Conservation (phyloP, 2,329 filamentous ascomycete species). For the Penicillium sp. region DNA sequence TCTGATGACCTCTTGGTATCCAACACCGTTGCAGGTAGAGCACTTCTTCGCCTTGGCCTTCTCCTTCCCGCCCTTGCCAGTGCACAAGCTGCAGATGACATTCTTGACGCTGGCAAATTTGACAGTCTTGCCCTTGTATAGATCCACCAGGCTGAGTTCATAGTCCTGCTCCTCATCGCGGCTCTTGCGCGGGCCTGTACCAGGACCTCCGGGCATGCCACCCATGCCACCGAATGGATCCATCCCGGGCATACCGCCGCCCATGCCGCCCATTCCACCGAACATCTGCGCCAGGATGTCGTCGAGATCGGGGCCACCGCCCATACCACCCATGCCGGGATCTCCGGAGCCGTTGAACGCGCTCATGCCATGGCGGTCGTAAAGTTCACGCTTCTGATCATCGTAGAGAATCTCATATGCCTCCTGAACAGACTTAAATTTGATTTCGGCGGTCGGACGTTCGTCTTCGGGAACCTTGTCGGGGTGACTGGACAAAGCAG, state of each 20-base stretch:
- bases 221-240: conserved; percentile 55
- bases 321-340: conserved; percentile 50
- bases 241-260: conserved; percentile 44
- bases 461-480: conserved; percentile 91
- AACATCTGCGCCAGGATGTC: conserved; percentile 96
- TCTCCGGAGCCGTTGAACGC: conserved; percentile 81
- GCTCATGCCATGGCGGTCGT: conserved; percentile 93
- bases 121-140: conserved; percentile 98
- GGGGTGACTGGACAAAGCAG: conserved; percentile 83
- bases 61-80: conserved; percentile 85
- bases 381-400: conserved; percentile 86
- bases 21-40: conserved; percentile 78
- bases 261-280: conserved; percentile 49
- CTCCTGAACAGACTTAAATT: conserved; percentile 89
- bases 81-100: conserved; percentile 81
- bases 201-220: conserved; percentile 34
- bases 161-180: conserved; percentile 87
- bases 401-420: conserved; percentile 98
- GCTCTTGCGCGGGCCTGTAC: conserved; percentile 59
- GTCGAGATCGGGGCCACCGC: conserved; percentile 69
- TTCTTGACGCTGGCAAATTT: conserved; percentile 96
- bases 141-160: conserved; percentile 84
- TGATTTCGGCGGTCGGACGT: conserved; percentile 79
- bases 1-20: conserved; percentile 71
- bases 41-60: conserved; percentile 83